These are phyloP conservation scores for Diplosphaera chodatii DNA, from an alignment of 139 green algal species.

Conservation along the genomic window DNA sequence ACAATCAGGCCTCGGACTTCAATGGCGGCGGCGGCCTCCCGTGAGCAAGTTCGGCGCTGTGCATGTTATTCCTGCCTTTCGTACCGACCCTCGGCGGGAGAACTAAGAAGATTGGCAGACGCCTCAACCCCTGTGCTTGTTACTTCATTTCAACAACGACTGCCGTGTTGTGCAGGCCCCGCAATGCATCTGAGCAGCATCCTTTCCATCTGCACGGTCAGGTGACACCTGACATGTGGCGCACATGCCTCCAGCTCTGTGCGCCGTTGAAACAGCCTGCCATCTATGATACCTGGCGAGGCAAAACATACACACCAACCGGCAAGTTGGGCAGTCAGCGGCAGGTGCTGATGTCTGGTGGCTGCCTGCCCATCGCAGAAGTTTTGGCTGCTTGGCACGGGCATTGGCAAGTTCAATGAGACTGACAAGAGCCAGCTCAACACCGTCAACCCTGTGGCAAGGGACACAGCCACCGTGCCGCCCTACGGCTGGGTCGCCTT, in stretches of 20 bases:
- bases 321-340: too few species aligned
- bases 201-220: conserved; percentile 69
- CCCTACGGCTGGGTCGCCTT: conserved; percentile 33
- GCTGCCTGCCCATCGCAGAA: neutral
- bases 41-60: neutral
- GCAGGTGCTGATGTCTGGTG: too few species aligned
- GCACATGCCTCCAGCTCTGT: too few species aligned
- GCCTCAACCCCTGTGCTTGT: too few species aligned
- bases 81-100: too few species aligned
- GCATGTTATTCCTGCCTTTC: too few species aligned
- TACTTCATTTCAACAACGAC: too few species aligned
- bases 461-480: conserved; percentile 36
- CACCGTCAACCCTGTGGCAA: conserved; percentile 23
- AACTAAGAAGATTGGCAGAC: too few species aligned
- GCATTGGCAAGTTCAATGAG: conserved; percentile 27
- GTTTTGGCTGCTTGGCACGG: conserved; percentile 43
- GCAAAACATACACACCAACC: too few species aligned
- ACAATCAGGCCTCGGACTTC: conserved; percentile 30
- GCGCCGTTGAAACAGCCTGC: too few species aligned
- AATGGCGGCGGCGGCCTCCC: conserved; percentile 21
- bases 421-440: conserved; percentile 15
- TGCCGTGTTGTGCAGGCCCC: neutral
- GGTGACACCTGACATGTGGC: too few species aligned
- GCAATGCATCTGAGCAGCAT: conserved; percentile 49
- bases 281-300: too few species aligned